Base-by-base conservation (phyloP, 345 rosid species). In the Eucalyptus albens region DNA sequence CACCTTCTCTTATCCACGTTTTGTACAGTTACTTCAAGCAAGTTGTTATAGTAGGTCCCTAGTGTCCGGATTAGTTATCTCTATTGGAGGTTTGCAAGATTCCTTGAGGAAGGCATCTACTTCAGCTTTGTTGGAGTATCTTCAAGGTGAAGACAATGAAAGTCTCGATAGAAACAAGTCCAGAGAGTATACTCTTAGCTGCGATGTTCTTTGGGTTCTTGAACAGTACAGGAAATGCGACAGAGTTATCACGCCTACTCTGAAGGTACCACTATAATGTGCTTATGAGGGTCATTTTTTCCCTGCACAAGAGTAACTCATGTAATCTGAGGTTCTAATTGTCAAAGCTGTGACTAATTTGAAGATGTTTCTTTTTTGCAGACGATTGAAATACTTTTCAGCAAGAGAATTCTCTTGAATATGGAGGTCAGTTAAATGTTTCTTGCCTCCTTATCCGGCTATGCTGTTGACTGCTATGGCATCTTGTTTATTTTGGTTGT, bases 51-150 rank as follows among this genome's bases (percentile, higher is more conserved):
- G 99, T 92, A 95, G 89, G 92, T 85, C 88, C 86, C 92, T 96
- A 77, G 90, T 96, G 89, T 97, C 97, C 86, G 99, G 99, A 49
- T 93, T 98, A 92, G 98, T 97, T 77, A 94, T 97, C 86, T 94
- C 99, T 49, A 92, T 93, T 88, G 99, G 99, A 88, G 99, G 99
- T 42, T 92, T 98, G 93, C 99, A 97, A 97, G 96, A 97, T 53
- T 97, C 97, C 53, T 94, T 97, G 90, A 92, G 95, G 90, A 94
- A 95, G 90, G 94, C 94, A 86, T 95, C 99, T 5, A 87, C 95
- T 87, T 92, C 93, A 19, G 97, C 98, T 47, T 92, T 97, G 88
- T 69, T 95, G 92, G 96, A 95, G 89, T 96, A 96, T 94, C 95
- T 97, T 91, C 93, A 93, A 90, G 90, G 37, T 21, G 92, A 85